Evolutionary conservation across 192 early-diverging fungal species (phyloP), one percentile per base, ranked within the genome.

Genomic region (Coemansia sp.): DNA sequence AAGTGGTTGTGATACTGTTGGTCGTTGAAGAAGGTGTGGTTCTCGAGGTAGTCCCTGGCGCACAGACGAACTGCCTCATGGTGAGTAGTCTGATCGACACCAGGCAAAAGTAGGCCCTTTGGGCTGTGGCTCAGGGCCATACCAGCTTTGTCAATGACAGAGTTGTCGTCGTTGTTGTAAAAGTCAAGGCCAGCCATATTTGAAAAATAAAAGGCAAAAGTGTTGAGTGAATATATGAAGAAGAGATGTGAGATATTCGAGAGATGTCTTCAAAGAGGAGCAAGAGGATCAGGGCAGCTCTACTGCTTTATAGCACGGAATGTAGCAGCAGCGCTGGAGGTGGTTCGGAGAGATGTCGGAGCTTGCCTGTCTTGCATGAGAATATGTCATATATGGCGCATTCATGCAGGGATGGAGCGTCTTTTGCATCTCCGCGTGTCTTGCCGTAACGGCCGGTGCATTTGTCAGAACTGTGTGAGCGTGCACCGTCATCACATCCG

Each of bases 1-100:
- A 86, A 63, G 43, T 89, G 88, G 66, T 88, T 89, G 73, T 89
- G 88, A 68, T 85, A 88, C 13, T 74, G 70, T 9, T 19, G 68
- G 3, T 86, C 65, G 61, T 87, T 87, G 63, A 88, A 88, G 67
- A 88, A 89, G 13, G 68, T 63, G 47, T 88, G 87, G 49, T 86
- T 64, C 40, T 88, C 78, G 28, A 80, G 62, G 44, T 84, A 71
- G 55, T 87, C 86, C 19, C 77, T 66, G 3, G 79, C 69, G 28
- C 87, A 78, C 57, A 89, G 65, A 4, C 77, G 75, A 10, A 69
- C 70, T n/a, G 84, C 78, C 16, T 78, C 70, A 8, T 55, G 69
- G 17, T 67, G 66, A 6, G 87, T 74, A 23, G 68, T 70, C 2
- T 43, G 64, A 35, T 82, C 84, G 46, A 86, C 76, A 10, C 87